Base-by-base conservation (phyloP, 257 asterid species). In the Nicotiana attenuata region DNA sequence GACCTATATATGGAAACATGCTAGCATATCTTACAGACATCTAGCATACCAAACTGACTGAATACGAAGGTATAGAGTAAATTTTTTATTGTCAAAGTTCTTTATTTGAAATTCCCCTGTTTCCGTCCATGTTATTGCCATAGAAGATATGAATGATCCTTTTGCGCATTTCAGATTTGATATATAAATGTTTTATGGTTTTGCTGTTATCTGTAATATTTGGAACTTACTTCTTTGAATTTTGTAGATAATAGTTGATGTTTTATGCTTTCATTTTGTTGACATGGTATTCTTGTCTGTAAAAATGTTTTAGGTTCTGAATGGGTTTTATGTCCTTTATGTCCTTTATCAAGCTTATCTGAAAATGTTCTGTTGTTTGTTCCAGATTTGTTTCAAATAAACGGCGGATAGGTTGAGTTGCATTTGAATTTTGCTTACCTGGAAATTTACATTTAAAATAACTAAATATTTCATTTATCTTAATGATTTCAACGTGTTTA, bases 401-500 rank as follows among this genome's bases (percentile, higher is more conserved):
- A 20, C 24, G 13, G 78, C 10, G 20, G 29, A 41, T 71, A 38
- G 77, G 7, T 38, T 41, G 57, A 38, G 77, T 69, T 17, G n/a
- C 77, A 71, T 71, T 69, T 20, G 6, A 69, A 57, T 5, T 19
- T 57, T 57, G 3, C 64, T 57, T 57, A 19, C n/a, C 64, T 57
- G 1, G 64, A 57, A 5, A 19, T 57, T 57, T 57, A 57, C 63
- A 57, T 57, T 19, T 5, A 19, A 19, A 0, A 13, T 1, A 0
- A 20, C 47, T 13, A 3, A 22, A 22, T 47, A 56, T 73, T 47
- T 41, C 76, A 71, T 19, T 53, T 52, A 31, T 80, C 61, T 60
- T 16, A 61, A 41, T 41, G 50, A 35, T 65, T 64, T 83, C 67
- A 83, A 63, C 52, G 73, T 29, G 83, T 77, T 56, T 26, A 65